Evolutionary conservation across 2,329 filamentous ascomycete species (phyloP).

Genomic region (Monilinia polystroma): DNA sequence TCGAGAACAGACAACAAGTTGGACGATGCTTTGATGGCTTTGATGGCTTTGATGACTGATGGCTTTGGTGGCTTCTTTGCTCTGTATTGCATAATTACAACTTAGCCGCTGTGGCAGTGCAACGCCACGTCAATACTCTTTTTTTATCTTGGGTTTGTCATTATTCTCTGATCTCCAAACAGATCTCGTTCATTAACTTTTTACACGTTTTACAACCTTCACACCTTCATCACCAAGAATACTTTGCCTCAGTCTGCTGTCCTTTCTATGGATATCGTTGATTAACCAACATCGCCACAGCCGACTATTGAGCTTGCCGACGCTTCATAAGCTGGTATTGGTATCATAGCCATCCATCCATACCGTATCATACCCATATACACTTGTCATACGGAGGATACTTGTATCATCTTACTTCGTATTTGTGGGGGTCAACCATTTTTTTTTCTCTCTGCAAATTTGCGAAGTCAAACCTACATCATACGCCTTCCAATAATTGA

Average conservation of each 20-base stretch:
- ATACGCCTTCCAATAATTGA: conserved; percentile 6
- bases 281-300: conserved; percentile 2
- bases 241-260: not conserved
- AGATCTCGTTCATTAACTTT: not conserved
- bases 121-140: conserved; percentile 17
- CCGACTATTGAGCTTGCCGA: not conserved
- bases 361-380: not conserved
- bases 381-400: not conserved
- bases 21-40: conserved; percentile 10
- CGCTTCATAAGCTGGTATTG: not conserved
- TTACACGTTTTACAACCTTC: too few species aligned
- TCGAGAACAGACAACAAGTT: conserved; percentile 21
- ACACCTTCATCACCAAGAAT: not conserved
- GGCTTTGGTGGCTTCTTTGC: too few species aligned
- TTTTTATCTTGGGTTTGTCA: not conserved
- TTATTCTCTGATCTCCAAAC: too few species aligned
- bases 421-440: not conserved
- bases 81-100: not conserved
- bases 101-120: conserved; percentile 23
- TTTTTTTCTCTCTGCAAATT: not conserved
- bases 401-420: not conserved
- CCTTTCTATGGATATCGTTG: not conserved
- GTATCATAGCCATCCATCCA: too few species aligned
- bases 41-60: too few species aligned
- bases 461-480: conserved; percentile 5